Conservation (phyloP, 1,284 basidiomycete species). For the Ganoderma boninense region DNA sequence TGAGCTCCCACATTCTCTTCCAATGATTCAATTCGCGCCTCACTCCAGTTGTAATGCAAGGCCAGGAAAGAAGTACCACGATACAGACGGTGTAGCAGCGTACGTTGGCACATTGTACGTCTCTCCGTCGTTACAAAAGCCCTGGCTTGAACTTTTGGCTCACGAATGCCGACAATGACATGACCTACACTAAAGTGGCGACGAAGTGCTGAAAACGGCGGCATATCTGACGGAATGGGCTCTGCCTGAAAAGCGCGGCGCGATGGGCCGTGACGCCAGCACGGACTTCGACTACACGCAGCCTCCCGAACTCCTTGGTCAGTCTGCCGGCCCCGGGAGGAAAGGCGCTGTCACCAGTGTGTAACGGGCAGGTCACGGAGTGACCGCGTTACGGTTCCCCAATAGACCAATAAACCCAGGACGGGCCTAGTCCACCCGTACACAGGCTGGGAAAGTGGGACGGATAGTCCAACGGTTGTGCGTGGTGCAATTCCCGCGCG, state of each 20-base stretch:
- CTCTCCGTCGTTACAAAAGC: not conserved
- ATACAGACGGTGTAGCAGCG: conserved; percentile 38
- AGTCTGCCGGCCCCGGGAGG: too few species aligned
- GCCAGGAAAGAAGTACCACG: conserved; percentile 37
- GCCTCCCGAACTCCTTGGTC: not conserved
- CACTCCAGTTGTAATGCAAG: not conserved
- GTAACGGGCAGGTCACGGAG: too few species aligned
- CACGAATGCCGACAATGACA: too few species aligned
- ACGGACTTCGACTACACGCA: conserved; percentile 11
- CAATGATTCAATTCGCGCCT: not conserved
- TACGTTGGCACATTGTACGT: conserved; percentile 20
- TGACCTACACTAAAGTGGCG: conserved; percentile 14
- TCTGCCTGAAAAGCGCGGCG: not conserved
- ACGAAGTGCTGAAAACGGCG: conserved; percentile 23
- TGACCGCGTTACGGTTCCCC: too few species aligned
- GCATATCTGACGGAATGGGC: conserved; percentile 28
- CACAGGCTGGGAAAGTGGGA: too few species aligned
- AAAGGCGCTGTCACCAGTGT: too few species aligned
- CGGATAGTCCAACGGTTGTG: too few species aligned
- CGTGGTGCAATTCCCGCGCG: too few species aligned
- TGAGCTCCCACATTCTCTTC: conserved; percentile 25
- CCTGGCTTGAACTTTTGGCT: too few species aligned
- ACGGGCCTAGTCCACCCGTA: too few species aligned
- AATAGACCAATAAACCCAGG: too few species aligned
- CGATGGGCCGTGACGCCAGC: not conserved